Base-by-base conservation (phyloP, 2,329 filamentous ascomycete species). In the Nemania sp. region DNA sequence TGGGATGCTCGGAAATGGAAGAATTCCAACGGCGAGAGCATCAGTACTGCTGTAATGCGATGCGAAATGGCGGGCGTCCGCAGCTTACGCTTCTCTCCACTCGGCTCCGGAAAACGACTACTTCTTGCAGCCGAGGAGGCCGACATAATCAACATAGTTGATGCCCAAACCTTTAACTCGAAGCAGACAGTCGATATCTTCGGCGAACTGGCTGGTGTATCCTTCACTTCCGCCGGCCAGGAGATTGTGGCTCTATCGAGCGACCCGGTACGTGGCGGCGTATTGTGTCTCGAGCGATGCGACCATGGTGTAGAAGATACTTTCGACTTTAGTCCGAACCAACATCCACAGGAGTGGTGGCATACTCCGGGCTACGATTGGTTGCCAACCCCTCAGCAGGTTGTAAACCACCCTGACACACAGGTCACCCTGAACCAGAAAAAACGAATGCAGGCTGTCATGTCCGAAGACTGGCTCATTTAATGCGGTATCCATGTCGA, bases 1-100 rank as follows among this genome's bases (percentile, higher is more conserved):
- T 93, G 89, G 87, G 90, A 94, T 72, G 88, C 90, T 7, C 83
- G 90, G 9, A 86, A 83, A 55, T 91, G 89, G 87, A 80, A 76
- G 46, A 77, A 81, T 56, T 81, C 81, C 9, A 76, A 81, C 4
- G 84, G 84, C 5, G 56, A 70, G 20, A 76, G 78, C 52, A 75
- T 66, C 2, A 79, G 84, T 0, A 67, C 89, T 9, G 78, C 79
- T 17, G 83, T 82, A 11, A 77, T 93, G 21, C 78, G 82, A 43
- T 84, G 85, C 21, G 83, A 89, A 68, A 86, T 91, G 80, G 86
- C 89, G 1, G 86, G 88, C 18, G 87, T 87, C 0, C 83, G 90
- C 20, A 87, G 83, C 54, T 75, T 94, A 43, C 83, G 83, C 39
- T 94, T 93, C 75, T 91, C 89, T 1, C 89, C 90, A 0, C 74